phyloP scores from a whole-genome alignment of 73 alveolate species.

The Urostyla sp. region DNA sequence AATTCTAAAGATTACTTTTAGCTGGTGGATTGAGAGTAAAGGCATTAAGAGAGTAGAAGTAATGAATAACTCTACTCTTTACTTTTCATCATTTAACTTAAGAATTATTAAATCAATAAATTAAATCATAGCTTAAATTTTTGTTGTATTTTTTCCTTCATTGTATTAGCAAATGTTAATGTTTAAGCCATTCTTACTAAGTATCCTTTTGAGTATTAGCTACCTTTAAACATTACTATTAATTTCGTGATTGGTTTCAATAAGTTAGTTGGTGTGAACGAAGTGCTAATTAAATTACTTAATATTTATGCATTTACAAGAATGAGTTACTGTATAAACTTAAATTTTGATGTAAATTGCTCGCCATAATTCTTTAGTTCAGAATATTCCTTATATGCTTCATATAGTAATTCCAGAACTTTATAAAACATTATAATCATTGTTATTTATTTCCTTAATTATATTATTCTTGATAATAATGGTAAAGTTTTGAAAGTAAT shows the following conservation, averaged over 20 bases:
- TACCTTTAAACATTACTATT: background rate
- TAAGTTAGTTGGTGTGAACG: background rate
- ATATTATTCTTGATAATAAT: background rate
- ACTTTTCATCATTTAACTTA: too few relatives aligned
- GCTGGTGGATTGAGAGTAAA: too few relatives aligned
- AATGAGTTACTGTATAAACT: background rate
- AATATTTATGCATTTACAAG: background rate
- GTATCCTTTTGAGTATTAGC: too few relatives aligned
- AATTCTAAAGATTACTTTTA: too few relatives aligned
- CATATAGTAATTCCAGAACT: background rate
- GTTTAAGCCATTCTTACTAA: slow-evolving; percentile 20
- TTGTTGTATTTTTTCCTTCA: background rate
- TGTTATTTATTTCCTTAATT: slow-evolving; percentile 11
- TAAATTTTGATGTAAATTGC: background rate
- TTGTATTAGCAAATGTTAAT: background rate
- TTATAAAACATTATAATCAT: slow-evolving; percentile 1
- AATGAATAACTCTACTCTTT: too few relatives aligned
- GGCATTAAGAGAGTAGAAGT: too few relatives aligned
- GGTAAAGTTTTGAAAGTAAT: background rate
- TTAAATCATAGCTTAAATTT: too few relatives aligned
- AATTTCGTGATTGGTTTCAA: slow-evolving; percentile 6
- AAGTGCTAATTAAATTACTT: background rate
- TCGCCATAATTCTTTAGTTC: background rate
- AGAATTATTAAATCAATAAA: too few relatives aligned
- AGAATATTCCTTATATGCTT: background rate